Evolutionary conservation across 192 early-diverging fungal genomes (phyloP), one percentile per base, ranked within the genome.

Genomic region (Backusella tarrabulga): DNA sequence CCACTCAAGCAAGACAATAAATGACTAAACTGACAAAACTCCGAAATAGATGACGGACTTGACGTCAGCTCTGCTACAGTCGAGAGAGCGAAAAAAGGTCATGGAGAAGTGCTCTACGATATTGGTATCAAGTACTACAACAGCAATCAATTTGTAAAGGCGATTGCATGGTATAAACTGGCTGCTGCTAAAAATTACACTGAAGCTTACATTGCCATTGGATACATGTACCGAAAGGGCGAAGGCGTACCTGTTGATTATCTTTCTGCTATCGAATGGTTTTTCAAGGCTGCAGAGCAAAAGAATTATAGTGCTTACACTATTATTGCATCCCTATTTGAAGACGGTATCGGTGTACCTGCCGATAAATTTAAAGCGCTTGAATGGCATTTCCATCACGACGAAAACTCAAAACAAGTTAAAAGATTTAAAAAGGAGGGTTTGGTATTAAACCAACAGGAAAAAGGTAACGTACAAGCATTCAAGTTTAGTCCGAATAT

Each of bases 341-440:
- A 63, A 63, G 56, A 63, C 29, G 56, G 56, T 29, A 63, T 63
- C 9, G 56, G 56, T 14, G 56, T 63, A 63, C 56, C 56, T 8
- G 56, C 56, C 4, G 56, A 63, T 26, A 63, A 63, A 63, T 63
- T 63, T 14, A 63, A 63, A 63, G 56, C 56, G 1, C 56, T 63
- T 63, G 56, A 63, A 12, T 63, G 56, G 56, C 29, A 12, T 63
- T 63, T 26, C 56, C 19, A 63, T 11, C 56, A 63, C 26, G 56
- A 63, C 26, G 56, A 63, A 29, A 63, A 63, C 9, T 63, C 56
- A 12, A 63, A 63, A 26, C 56, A 63, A 26, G 56, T 63, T 23
- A 63, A 63, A 63, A 26, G 56, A n/a, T 63, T 63, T 63, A 63
- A 63, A 29, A 63, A 63, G 12, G 56, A 63, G n/a, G n/a, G n/a